Base-by-base conservation (phyloP, 352 stramenopile species). In the Phytopythium montanum region DNA sequence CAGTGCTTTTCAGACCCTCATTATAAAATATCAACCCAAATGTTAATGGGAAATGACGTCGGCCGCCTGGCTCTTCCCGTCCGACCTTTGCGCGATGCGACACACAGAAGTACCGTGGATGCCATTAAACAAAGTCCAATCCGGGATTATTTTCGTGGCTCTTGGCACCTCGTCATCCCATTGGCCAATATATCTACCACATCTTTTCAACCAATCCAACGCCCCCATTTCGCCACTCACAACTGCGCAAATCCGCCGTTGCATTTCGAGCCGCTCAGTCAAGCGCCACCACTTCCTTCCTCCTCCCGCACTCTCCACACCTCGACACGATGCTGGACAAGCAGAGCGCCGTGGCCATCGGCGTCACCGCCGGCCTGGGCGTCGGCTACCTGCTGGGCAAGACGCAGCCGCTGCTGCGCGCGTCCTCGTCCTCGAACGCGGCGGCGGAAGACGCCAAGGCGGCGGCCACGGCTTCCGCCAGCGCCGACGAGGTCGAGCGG, bases 321-420 rank as follows among this genome's bases (percentile, higher is more conserved):
- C 33, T 38, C 33, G 39, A 46, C 13, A 52, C 4, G 26, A 80
- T 73, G 64, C 82, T 92, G 65, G 79, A 92, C 71, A 90, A 90
- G 59, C 76, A 83, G 52, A 80, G 79, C 57, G 73, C 68, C 14
- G 62, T 92, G 51, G 79, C 76, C 14, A 54, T 92, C 23, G 67
- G 83, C 18, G 73, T 87, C 33, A 84, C 79, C 29, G 81, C 79
- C 29, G 79, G 81, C 21, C 66, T 92, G 38, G 76, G 81, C 54
- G 67, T 92, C 41, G 83, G 83, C 23, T 91, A 88, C 49, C 54
- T 90, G 19, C 51, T 92, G 26, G 81, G 81, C 25, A 84, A 80
- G 54, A 68, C 72, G 26, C 77, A 88, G 48, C 68, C 68, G 16
- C 48, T 44, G 13, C 59, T 62, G 14, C 56, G 53, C 53, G 18